These are phyloP conservation scores for Termitomyces sp. DNA, from an alignment of 768 basidiomycete species.

Conservation along the genomic window DNA sequence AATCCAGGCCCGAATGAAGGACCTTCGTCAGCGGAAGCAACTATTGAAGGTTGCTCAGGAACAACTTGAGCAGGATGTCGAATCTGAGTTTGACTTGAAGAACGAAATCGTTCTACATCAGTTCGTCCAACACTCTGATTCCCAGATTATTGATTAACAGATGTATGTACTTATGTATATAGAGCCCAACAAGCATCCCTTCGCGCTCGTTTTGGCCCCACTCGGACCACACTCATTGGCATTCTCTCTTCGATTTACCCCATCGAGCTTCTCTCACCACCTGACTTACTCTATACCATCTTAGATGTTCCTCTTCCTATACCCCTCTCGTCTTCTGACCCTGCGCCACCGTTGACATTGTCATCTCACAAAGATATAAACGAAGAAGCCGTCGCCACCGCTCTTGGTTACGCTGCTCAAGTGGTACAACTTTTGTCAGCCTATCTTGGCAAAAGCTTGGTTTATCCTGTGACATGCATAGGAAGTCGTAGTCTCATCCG, in stretches of 20 bases:
- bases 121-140: conserved; percentile 18
- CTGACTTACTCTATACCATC: conserved; percentile 88
- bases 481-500: conserved; percentile 89
- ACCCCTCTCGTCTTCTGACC: conserved; percentile 67
- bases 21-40: conserved; percentile 43
- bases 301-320: conserved; percentile 89
- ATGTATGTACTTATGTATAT: conserved; percentile 5
- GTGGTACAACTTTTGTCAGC: conserved; percentile 78
- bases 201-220: conserved; percentile 44
- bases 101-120: conserved; percentile 35
- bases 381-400: conserved; percentile 85
- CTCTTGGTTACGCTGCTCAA: conserved; percentile 88
- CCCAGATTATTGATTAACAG: conserved; percentile 4
- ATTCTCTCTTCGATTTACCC: conserved; percentile 79
- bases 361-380: conserved; percentile 66
- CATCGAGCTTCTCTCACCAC: conserved; percentile 80
- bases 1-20: conserved; percentile 28
- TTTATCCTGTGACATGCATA: conserved; percentile 88
- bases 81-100: conserved; percentile 22
- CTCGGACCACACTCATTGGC: conserved; percentile 63
- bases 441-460: conserved; percentile 70
- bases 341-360: conserved; percentile 77
- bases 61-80: conserved; percentile 29
- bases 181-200: conserved; percentile 49
- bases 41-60: conserved; percentile 40